Evolutionary conservation across 2,329 filamentous ascomycete species (phyloP).

Genomic region (Periconia macrospinosa): DNA sequence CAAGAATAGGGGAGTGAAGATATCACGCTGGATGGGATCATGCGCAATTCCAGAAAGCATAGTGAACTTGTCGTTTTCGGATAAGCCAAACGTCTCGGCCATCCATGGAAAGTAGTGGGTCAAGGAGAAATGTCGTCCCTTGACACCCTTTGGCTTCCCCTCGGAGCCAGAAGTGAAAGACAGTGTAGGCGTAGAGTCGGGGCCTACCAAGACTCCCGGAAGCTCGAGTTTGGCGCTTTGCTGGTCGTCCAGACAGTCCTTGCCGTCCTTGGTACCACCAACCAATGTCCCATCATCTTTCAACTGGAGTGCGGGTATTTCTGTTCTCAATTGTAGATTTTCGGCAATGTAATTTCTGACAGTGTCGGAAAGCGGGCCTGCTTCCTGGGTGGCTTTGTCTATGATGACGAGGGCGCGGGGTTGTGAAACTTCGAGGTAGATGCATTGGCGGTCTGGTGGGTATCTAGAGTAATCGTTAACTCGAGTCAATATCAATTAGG

Average conservation of each 20-base stretch:
- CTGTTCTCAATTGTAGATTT: conserved; percentile 70
- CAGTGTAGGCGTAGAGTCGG: conserved; percentile 79
- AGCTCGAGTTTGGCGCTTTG: conserved; percentile 57
- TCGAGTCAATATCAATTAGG: not conserved
- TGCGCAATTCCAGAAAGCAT: conserved; percentile 85
- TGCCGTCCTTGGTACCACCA: conserved; percentile 68
- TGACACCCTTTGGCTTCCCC: conserved; percentile 82
- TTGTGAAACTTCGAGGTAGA: conserved; percentile 79
- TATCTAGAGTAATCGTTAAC: conserved; percentile 56
- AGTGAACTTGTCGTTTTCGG: conserved; percentile 73
- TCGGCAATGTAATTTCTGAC: conserved; percentile 71
- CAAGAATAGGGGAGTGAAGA: conserved; percentile 87
- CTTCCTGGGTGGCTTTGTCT: conserved; percentile 69
- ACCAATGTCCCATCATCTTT: conserved; percentile 69
- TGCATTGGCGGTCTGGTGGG: conserved; percentile 76
- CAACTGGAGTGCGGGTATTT: conserved; percentile 74
- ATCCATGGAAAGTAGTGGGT: conserved; percentile 93
- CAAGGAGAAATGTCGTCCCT: conserved; percentile 82
- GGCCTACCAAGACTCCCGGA: conserved; percentile 78
- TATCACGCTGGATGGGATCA: conserved; percentile 67
- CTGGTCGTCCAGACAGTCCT: conserved; percentile 66
- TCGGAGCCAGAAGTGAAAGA: conserved; percentile 67
- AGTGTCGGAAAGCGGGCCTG: conserved; percentile 62
- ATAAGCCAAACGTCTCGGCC: conserved; percentile 77
- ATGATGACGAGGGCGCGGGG: conserved; percentile 75